Evolutionary conservation across 2,329 filamentous ascomycete genomes (phyloP).

Genomic region (Coleophoma crateriformis): DNA sequence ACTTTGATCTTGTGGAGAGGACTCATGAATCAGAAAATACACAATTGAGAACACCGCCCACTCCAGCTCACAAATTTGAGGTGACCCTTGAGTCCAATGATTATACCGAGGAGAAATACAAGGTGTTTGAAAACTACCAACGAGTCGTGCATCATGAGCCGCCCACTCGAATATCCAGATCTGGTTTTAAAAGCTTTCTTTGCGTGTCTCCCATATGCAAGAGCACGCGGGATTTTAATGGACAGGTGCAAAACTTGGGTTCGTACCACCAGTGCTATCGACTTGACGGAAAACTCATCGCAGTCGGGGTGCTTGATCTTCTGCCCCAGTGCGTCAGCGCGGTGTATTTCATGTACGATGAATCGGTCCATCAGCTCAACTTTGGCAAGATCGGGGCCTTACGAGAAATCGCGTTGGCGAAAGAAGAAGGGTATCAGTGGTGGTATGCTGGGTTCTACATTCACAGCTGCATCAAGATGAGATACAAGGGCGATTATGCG

Average conservation of each 20-base stretch:
- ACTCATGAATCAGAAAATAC: constrained; percentile 62
- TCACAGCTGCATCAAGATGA: constrained; percentile 76
- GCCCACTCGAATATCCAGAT: constrained; percentile 49
- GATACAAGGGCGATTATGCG: constrained; percentile 75
- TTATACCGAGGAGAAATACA: constrained; percentile 73
- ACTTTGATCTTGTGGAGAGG: constrained; percentile 61
- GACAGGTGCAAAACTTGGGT: constrained; percentile 52
- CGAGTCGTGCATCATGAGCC: constrained; percentile 64
- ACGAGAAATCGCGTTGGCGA: constrained; percentile 64
- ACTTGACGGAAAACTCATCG: constrained; percentile 69
- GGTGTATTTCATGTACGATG: constrained; percentile 79
- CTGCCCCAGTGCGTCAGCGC: constrained; percentile 73
- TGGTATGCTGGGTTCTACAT: constrained; percentile 85
- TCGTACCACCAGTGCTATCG: constrained; percentile 81
- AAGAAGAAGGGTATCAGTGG: constrained; percentile 66
- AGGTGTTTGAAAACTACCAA: constrained; percentile 71
- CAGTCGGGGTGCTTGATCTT: constrained; percentile 71
- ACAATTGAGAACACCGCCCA: constrained; percentile 43
- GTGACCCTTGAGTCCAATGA: constrained; percentile 65
- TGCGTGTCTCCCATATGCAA: constrained; percentile 60
- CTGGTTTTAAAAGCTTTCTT: constrained; percentile 66
- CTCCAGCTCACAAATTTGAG: constrained; percentile 61
- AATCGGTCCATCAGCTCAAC: constrained; percentile 62
- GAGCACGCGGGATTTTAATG: constrained; percentile 41
- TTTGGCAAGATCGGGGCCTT: constrained; percentile 74